Percentiles rank a stretch among this genome's conserved stretches.
phyloP scores from a whole-genome alignment of 2,329 filamentous ascomycete genomes.

The Neonectria magnoliae region DNA sequence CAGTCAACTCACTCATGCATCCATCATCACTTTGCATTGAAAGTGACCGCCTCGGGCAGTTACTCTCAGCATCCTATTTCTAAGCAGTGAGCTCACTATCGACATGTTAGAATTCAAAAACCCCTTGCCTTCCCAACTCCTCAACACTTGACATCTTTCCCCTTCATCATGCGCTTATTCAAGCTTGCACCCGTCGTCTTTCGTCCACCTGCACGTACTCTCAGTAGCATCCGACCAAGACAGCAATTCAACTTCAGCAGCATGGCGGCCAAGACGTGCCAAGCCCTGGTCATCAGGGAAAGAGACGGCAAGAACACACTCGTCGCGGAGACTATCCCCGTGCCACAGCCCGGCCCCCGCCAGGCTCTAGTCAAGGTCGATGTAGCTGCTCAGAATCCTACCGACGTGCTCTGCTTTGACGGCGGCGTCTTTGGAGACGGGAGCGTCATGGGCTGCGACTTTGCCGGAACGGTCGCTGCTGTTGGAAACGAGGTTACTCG shows the following conservation, averaged over 20 bases:
- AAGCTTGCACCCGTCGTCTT: background rate
- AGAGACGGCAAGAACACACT: background rate
- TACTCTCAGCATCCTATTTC: background rate
- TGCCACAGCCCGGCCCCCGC: slow-evolving; percentile 4
- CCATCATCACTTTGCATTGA: background rate
- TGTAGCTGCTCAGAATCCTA: slow-evolving; percentile 36
- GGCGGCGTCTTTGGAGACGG: slow-evolving; percentile 50
- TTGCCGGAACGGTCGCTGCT: slow-evolving; percentile 46
- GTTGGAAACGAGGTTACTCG: slow-evolving; percentile 37
- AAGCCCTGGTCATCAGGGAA: background rate
- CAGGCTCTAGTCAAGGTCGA: slow-evolving; percentile 33
- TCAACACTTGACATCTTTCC: background rate
- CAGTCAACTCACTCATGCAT: background rate
- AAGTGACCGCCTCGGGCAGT: background rate
- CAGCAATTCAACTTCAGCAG: background rate
- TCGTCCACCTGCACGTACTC: background rate
- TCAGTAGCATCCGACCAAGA: background rate
- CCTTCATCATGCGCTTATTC: background rate
- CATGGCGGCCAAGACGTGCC: background rate
- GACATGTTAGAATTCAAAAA: background rate
- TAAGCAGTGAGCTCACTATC: background rate
- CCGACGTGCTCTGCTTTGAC: slow-evolving; percentile 47
- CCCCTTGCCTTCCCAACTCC: background rate
- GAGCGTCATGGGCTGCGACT: slow-evolving; percentile 48
- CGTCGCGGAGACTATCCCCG: background rate